These are phyloP conservation scores for Dryas octopetala DNA, from an alignment of 306 rosid species.

Conservation along the genomic window DNA sequence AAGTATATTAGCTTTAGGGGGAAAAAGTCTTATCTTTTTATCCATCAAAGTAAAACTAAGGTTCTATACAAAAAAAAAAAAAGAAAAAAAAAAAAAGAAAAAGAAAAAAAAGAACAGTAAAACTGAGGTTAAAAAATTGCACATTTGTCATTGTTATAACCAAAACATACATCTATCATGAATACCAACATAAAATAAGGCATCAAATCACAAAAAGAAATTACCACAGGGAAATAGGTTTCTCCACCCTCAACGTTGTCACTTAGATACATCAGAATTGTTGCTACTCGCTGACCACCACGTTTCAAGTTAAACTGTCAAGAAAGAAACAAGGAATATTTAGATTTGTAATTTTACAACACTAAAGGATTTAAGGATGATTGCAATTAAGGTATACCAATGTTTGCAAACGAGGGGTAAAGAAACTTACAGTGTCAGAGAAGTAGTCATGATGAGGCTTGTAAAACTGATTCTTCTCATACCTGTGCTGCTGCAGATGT, in stretches of 20 bases:
- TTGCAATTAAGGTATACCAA: conserved; percentile 8
- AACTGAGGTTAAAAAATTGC: too few species aligned
- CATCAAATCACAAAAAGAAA: conserved; percentile 28
- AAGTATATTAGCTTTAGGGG: not conserved
- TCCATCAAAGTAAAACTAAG: not conserved
- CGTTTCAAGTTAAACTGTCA: conserved; percentile 92
- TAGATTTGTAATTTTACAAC: conserved; percentile 15
- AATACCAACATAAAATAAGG: conserved; percentile 1
- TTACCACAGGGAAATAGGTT: conserved; percentile 89
- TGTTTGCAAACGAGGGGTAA: not conserved
- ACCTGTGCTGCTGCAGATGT: conserved; percentile 95
- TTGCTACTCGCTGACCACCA: conserved; percentile 98
- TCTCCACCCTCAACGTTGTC: conserved; percentile 96
- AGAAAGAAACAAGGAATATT: conserved; percentile 11
- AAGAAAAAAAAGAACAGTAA: too few species aligned
- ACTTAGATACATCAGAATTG: conserved; percentile 88
- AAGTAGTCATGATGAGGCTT: conserved; percentile 95
- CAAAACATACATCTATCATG: not conserved
- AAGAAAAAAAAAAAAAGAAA: too few species aligned
- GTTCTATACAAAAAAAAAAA: too few species aligned
- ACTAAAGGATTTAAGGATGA: conserved; percentile 23
- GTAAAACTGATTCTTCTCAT: conserved; percentile 85
- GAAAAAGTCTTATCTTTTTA: too few species aligned
- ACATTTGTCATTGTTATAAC: not conserved
- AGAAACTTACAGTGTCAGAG: conserved; percentile 82